Conservation (phyloP, 257 asterid species). For the Solanum paucissectum region DNA sequence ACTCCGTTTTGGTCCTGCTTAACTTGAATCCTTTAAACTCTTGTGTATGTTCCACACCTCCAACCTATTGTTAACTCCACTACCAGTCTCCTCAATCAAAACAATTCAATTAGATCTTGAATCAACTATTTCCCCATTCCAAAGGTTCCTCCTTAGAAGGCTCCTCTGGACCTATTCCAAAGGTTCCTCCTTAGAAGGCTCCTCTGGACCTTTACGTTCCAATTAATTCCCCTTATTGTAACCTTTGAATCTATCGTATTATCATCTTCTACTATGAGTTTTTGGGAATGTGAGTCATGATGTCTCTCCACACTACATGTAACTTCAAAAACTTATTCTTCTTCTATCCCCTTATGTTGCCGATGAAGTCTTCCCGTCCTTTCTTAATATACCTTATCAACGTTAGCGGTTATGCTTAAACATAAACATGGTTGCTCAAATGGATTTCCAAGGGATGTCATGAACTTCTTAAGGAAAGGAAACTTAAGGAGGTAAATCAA, state of each 20-base stretch:
- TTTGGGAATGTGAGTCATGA: neutral
- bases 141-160: neutral
- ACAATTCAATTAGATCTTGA: neutral
- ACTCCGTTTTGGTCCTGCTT: neutral
- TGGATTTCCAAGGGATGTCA: neutral
- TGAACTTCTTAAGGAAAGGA: neutral
- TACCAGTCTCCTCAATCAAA: neutral
- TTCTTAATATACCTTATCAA: neutral
- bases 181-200: neutral
- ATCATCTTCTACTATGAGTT: neutral
- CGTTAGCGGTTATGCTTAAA: neutral
- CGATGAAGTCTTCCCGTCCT: neutral
- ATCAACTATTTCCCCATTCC: neutral
- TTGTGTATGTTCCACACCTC: neutral
- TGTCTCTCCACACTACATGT: neutral
- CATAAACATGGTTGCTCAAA: neutral
- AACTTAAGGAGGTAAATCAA: neutral
- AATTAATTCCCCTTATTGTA: neutral
- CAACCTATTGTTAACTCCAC: neutral
- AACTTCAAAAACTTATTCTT: neutral
- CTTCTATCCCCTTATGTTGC: neutral
- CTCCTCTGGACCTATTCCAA: neutral
- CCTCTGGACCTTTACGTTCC: neutral
- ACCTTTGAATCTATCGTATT: neutral
- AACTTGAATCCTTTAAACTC: neutral